Percentiles rank a stretch among this genome's conserved stretches.
phyloP scores from a whole-genome alignment of 1,284 basidiomycete species.

The Boletus holoroseus region DNA sequence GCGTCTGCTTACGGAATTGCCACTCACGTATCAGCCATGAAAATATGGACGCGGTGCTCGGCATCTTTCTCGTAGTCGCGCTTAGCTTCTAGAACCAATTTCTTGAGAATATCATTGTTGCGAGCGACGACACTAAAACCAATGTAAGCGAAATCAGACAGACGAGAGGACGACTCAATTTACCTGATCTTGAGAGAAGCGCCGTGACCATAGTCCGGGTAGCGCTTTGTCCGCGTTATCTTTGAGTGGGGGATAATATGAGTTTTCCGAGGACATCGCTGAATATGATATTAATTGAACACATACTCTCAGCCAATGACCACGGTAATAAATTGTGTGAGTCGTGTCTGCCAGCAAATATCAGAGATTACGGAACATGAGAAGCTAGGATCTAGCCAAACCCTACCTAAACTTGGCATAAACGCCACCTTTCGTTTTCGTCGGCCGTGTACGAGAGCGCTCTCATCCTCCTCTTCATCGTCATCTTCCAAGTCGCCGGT shows the following conservation, averaged over 20 bases:
- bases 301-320: constrained; percentile 76
- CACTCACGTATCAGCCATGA: constrained; percentile 77
- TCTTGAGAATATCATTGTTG: constrained; percentile 79
- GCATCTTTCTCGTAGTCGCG: constrained; percentile 83
- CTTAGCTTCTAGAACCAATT: constrained; percentile 77
- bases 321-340: constrained; percentile 80
- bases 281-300: constrained; percentile 11
- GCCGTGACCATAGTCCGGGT: constrained; percentile 65
- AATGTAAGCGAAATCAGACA: constrained; percentile 12
- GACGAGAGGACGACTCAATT: neutral
- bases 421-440: constrained; percentile 71
- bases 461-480: constrained; percentile 51
- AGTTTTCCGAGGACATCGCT: constrained; percentile 22
- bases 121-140: constrained; percentile 68
- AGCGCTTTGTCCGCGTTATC: constrained; percentile 74
- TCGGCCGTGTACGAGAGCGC: constrained; percentile 56
- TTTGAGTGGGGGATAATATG: constrained; percentile 33
- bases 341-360: constrained; percentile 56
- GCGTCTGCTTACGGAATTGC: constrained; percentile 9
- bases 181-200: constrained; percentile 75
- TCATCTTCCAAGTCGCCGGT: constrained; percentile 74
- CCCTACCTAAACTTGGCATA: constrained; percentile 68
- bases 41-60: constrained; percentile 81
- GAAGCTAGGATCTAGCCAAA: constrained; percentile 17
- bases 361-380: constrained; percentile 19